Percentiles rank a stretch among this genome's conserved stretches.
Evolutionary conservation across 148 eudicot species (phyloP).

Genomic region (Rhododendron griersonianum): DNA sequence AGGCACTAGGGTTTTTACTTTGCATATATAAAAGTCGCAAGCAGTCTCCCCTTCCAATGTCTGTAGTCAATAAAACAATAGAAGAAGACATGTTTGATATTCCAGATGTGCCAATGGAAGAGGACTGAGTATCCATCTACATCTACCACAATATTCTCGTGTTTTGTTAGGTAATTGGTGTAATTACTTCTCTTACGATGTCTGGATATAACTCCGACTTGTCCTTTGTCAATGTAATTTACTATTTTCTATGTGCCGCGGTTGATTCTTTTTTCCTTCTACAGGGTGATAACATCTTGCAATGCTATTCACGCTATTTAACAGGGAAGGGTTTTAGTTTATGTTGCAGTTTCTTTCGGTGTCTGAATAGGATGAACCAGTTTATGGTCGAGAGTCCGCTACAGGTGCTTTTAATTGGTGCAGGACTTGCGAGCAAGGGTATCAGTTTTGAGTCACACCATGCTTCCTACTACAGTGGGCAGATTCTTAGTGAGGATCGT

Average conservation of each 20-base stretch:
- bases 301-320: no score
- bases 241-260: not conserved
- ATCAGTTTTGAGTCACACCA: no score
- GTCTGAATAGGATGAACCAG: not conserved
- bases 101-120: conserved; percentile 97
- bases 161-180: no score
- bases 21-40: no score
- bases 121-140: conserved; percentile 36
- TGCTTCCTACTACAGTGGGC: no score
- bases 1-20: no score
- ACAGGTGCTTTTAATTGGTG: no score
- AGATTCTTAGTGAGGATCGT: not conserved
- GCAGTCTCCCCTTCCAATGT: no score
- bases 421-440: no score
- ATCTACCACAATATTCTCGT: not conserved
- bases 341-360: not conserved
- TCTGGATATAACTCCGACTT: not conserved
- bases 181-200: no score
- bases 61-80: conserved; percentile 58
- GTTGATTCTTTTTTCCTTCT: no score
- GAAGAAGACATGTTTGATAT: conserved; percentile 84
- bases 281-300: no score
- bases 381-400: not conserved
- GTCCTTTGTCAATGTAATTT: not conserved
- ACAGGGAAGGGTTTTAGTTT: not conserved